Percentiles rank a stretch among this genome's conserved stretches.
Evolutionary conservation across 345 rosid species (phyloP).

Genomic region (Brassica incana): DNA sequence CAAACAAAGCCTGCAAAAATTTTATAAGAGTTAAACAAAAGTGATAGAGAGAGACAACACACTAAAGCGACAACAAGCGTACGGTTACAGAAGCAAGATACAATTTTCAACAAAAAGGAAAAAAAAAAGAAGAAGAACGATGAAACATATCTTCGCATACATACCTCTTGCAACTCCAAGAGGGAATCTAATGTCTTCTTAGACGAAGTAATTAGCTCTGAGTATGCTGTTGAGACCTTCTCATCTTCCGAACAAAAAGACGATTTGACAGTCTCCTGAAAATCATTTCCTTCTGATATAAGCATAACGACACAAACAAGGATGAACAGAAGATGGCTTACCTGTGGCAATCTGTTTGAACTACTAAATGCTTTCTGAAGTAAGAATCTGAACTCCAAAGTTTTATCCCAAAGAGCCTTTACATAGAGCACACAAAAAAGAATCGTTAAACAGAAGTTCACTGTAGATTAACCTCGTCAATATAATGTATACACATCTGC

Average conservation of each 20-base stretch:
- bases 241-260: conserved; percentile 62
- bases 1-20: conserved; percentile 65
- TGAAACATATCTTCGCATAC: not conserved
- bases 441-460: not conserved
- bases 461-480: not conserved
- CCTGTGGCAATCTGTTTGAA: conserved; percentile 86
- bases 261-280: conserved; percentile 68
- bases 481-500: not conserved
- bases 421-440: conserved; percentile 3
- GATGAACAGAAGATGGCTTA: conserved; percentile 26
- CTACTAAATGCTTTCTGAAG: conserved; percentile 80
- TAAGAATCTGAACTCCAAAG: conserved; percentile 78
- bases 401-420: conserved; percentile 84
- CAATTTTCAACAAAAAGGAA: not conserved
- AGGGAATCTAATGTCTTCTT: conserved; percentile 76
- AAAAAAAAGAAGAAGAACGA: not conserved
- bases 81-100: not conserved
- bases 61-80: not conserved
- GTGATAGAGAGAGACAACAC: conserved; percentile 15
- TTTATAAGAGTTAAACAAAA: not conserved
- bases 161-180: conserved; percentile 78
- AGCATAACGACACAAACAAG: not conserved
- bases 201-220: conserved; percentile 60
- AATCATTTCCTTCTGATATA: conserved; percentile 16
- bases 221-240: conserved; percentile 56